Conservation (phyloP, 2,329 filamentous ascomycete genomes). For the Cladosporium sp. region DNA sequence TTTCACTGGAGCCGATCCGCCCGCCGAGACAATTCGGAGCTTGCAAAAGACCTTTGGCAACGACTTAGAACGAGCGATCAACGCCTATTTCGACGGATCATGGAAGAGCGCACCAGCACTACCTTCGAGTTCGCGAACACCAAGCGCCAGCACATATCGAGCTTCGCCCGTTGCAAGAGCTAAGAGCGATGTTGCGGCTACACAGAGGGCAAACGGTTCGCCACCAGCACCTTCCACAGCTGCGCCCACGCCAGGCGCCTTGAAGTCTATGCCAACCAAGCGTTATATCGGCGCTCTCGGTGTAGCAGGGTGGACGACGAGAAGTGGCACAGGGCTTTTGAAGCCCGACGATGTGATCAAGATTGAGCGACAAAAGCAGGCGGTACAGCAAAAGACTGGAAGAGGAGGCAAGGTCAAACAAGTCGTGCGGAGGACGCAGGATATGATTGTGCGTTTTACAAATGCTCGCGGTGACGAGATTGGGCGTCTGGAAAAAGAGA, state of each 20-base stretch:
- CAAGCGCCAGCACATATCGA: conserved; percentile 8
- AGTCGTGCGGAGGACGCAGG: conserved; percentile 63
- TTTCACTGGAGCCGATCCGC: conserved; percentile 54
- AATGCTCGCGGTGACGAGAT: conserved; percentile 75
- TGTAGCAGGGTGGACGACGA: conserved; percentile 85
- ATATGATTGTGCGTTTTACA: conserved; percentile 89
- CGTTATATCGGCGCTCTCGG: conserved; percentile 91
- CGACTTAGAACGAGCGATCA: conserved; percentile 58
- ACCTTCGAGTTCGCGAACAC: conserved; percentile 17
- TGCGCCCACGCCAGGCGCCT: not conserved
- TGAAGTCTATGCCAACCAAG: conserved; percentile 47
- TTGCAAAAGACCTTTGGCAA: conserved; percentile 49
- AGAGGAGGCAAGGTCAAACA: conserved; percentile 40
- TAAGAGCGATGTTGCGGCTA: conserved; percentile 9
- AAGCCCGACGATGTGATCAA: conserved; percentile 77
- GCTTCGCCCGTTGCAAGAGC: not conserved
- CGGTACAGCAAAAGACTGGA: conserved; percentile 46
- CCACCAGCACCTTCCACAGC: not conserved
- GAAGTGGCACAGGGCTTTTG: conserved; percentile 70
- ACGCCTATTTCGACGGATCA: conserved; percentile 61
- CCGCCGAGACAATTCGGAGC: conserved; percentile 41
- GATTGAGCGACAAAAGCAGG: conserved; percentile 80
- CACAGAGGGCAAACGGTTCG: conserved; percentile 3
- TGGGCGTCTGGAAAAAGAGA: conserved; percentile 80
- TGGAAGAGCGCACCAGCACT: conserved; percentile 43